A percentile compares a stretch with the other conserved stretches of the same genome.
phyloP scores from a whole-genome alignment of 768 basidiomycete genomes.

The Mycena floridula region DNA sequence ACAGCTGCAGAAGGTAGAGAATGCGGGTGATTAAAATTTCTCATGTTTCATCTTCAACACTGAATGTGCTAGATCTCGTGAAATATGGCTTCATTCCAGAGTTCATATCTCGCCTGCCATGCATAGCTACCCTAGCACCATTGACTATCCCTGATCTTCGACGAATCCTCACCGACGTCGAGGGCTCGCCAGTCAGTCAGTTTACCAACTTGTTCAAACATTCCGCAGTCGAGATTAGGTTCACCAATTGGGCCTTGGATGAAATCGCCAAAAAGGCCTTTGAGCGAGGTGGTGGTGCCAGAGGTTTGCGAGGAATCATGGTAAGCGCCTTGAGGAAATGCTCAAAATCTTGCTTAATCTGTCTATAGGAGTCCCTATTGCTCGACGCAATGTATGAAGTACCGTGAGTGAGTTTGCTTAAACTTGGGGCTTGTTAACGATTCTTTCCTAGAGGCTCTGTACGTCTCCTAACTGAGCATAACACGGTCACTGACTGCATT shows the following conservation, averaged over 20 bases:
- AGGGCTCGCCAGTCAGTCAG: conserved; percentile 86
- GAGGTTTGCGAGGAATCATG: conserved; percentile 88
- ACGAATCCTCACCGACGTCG: conserved; percentile 88
- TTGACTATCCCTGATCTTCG: conserved; percentile 78
- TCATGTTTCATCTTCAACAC: conserved; percentile 1
- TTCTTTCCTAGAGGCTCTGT: conserved; percentile 54
- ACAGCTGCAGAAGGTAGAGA: conserved; percentile 67
- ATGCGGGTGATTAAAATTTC: conserved; percentile 37
- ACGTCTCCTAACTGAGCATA: conserved; percentile 17
- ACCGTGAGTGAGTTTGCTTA: conserved; percentile 50
- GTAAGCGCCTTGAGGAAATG: conserved; percentile 27
- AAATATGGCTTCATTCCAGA: conserved; percentile 95
- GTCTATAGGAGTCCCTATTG: conserved; percentile 65
- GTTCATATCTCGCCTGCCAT: conserved; percentile 90
- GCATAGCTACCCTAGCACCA: conserved; percentile 78
- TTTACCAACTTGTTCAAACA: conserved; percentile 80
- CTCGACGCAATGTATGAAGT: conserved; percentile 92
- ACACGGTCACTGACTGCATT: conserved; percentile 1
- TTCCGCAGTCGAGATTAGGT: conserved; percentile 81
- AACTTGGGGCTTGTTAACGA: conserved; percentile 1
- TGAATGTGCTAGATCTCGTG: conserved; percentile 53
- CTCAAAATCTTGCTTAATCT: conserved; percentile 1
- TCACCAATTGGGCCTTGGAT: conserved; percentile 74
- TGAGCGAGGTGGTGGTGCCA: conserved; percentile 82
- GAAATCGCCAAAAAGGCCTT: conserved; percentile 77